phyloP scores from a whole-genome alignment of 495 filamentous ascomycete genomes.

The Aspergillus campestris region DNA sequence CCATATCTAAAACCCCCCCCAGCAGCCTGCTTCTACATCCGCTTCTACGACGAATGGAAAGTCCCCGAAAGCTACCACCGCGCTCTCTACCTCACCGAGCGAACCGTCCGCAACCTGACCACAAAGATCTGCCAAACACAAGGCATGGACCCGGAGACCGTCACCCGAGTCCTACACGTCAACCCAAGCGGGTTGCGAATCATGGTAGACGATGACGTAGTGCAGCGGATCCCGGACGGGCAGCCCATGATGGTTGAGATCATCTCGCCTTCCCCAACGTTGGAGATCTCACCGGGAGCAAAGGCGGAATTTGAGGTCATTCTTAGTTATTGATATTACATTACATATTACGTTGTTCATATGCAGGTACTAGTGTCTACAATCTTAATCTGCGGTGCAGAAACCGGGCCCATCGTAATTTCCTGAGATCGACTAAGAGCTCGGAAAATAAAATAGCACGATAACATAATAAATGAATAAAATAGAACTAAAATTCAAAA shows the following conservation, averaged over 20 bases:
- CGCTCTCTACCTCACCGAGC: constrained; percentile 66
- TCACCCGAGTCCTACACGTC: constrained; percentile 55
- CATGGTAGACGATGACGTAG: constrained; percentile 73
- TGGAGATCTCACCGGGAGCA: no score
- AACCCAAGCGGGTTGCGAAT: constrained; percentile 61
- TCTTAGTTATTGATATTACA: no score
- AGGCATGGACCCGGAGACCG: constrained; percentile 53
- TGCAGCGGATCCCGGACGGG: constrained; percentile 66
- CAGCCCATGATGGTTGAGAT: constrained; percentile 67
- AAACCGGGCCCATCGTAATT: no score
- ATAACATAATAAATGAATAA: no score
- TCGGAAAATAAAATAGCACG: no score
- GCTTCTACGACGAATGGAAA: constrained; percentile 38
- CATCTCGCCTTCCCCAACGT: background rate
- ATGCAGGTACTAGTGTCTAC: no score
- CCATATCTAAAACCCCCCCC: constrained; percentile 2
- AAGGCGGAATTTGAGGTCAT: no score
- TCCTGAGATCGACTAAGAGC: no score
- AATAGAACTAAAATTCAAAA: no score
- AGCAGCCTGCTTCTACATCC: constrained; percentile 75
- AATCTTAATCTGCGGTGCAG: no score
- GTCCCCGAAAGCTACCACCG: constrained; percentile 54
- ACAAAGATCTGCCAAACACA: constrained; percentile 57
- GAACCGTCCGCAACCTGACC: constrained; percentile 58
- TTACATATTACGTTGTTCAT: no score